Evolutionary conservation across 1,139 yeast genomes (phyloP), one percentile per base, ranked within the genome.

Genomic region (Lodderomyces theae): DNA sequence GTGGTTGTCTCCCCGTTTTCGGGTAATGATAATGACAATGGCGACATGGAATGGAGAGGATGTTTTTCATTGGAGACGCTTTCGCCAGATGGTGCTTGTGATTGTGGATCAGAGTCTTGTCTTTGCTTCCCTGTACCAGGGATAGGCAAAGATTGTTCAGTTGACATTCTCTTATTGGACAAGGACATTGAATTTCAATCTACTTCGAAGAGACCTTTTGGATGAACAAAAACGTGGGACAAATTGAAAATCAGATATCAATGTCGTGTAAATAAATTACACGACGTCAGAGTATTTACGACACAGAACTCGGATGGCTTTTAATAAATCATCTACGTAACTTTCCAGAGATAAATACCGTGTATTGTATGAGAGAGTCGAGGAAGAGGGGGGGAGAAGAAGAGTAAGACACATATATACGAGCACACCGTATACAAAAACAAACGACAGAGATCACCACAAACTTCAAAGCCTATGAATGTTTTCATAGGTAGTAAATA

Each of bases 11-110:
- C 40, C 16, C 38, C 39, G 25, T 35, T 36, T 4, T 41, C 46
- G 8, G 43, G 35, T 19, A 45, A 37, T 3, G 64, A 52, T 38
- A 58, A 52, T 13, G 59, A 56, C 34, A 65, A 53, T 8, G 71
- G 71, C 1, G 69, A 61, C 60, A 66, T 56, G 5, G 69, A 68
- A 4, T 9, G 32, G 16, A 24, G 24, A 11, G 18, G 31, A 39
- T 58, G 63, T 40, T 49, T 52, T 34, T 36, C 36, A 34, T 36
- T 40, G 3, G 37, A 19, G 17, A 7, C 28, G 13, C 19, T 22
- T 10, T 31, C 24, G n/a, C 31, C 15, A 3, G 31, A 16, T n/a
- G 31, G 31, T 6, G 11, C 31, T 28, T 15, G n/a, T 15, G 18
- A 28, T 13, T 15, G 7, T 15, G 31, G 31, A 28, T 28, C 31